Base-by-base conservation (phyloP, 2,329 filamentous ascomycete species). In the Venturia effusa region DNA sequence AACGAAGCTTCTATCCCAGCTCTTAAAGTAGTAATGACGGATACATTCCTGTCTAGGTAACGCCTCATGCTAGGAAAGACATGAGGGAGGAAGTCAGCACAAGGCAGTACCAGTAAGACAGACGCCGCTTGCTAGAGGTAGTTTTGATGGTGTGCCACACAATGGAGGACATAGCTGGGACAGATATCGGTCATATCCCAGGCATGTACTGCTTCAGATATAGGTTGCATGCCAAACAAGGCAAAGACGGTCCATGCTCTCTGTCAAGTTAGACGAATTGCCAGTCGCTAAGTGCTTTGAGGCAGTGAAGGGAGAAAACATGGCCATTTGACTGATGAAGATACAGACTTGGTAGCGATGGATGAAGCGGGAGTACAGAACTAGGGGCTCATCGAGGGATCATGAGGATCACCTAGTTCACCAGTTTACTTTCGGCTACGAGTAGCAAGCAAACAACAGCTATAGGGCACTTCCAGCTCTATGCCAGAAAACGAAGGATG, bases 201-300 rank as follows among this genome's bases (percentile, higher is more conserved):
- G 34, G 59, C 59, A 60, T 43, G n/a, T 27, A 8, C 5, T 60
- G 59, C 59, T 27, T 60, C 59, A 32, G 17, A 60, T 60, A 41
- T 60, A 60, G 37, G 34, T 57, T 10, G 27, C 30, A 13, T 34
- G n/a, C 59, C n/a, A 60, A 60, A 41, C 39, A 17, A 40, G 57
- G 40, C 34, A 60, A 27, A 41, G 5, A 27, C 43, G 51, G 51
- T 34, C 51, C 51, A 32, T 57, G 30, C 51, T 13, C 51, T 48
- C 4, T 32, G 7, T 24, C 17, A n/a, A 2, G 2, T 8, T 45
- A 15, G 37, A 30, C 51, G 17, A 22, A 24, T 22, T 17, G 51
- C 17, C 27, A 37, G 13, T 34, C 13, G 30, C 51, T n/a, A 17
- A 57, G 34, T 3, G 27, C 24, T 54, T 2, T 19, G n/a, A 45